Conservation (phyloP, 1,284 basidiomycete genomes). For the Cutaneotrichosporon dermatis region DNA sequence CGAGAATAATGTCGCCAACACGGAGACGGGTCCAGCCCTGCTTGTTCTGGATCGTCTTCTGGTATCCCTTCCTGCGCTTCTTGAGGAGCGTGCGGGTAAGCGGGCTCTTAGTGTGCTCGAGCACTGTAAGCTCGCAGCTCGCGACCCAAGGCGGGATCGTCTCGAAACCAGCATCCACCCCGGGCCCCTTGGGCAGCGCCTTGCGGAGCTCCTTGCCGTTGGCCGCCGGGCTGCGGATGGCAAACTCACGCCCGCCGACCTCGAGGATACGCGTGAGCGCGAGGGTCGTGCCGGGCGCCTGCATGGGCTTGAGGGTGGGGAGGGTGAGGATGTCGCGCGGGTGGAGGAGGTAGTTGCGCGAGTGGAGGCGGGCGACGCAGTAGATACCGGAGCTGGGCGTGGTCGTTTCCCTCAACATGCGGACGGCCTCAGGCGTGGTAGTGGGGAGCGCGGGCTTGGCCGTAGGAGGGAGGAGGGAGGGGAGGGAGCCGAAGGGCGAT, state of each 20-base stretch:
- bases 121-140: conserved; percentile 76
- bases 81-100: conserved; percentile 91
- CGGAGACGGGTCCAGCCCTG: conserved; percentile 87
- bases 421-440: conserved; percentile 38
- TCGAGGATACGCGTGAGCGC: conserved; percentile 83
- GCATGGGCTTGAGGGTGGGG: conserved; percentile 63
- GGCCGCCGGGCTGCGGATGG: conserved; percentile 55
- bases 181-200: conserved; percentile 25
- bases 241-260: conserved; percentile 90
- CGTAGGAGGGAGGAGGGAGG: conserved; percentile 32
- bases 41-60: conserved; percentile 77
- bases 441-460: conserved; percentile 25
- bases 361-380: conserved; percentile 81
- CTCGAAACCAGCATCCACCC: conserved; percentile 15
- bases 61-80: conserved; percentile 95
- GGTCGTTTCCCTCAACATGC: conserved; percentile 47
- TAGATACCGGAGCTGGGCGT: conserved; percentile 70
- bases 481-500: conserved; percentile 25
- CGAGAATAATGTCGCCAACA: conserved; percentile 62
- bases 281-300: conserved; percentile 72
- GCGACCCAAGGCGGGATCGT: conserved; percentile 52
- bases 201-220: conserved; percentile 53
- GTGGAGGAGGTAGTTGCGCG: conserved; percentile 80
- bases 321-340: conserved; percentile 88
- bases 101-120: conserved; percentile 91